Evolutionary conservation across 495 filamentous ascomycete genomes (phyloP), one percentile per base, ranked within the genome.

Genomic region (Terfezia boudieri): DNA sequence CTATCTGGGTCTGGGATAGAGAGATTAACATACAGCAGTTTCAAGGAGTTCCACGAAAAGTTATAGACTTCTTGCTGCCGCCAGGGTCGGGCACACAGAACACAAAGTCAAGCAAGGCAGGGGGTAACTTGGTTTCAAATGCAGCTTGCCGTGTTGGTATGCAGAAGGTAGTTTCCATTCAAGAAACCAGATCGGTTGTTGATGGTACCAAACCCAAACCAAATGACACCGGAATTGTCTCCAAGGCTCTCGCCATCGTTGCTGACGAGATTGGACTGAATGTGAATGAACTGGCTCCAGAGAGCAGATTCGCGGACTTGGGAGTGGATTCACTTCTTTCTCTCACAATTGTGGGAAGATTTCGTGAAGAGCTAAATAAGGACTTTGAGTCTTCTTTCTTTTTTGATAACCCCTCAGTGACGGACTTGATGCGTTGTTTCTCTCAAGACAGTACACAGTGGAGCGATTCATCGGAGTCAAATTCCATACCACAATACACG

Each of bases 201-300:
- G 20, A 20, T 20, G 20, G 4, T 32, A 32, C 26, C 26, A 32
- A 32, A 32, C 26, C 26, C 26, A 32, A 32, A 32, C 26, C 26
- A 32, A 32, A 20, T 20, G 43, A 14, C 43, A 48, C 14, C 20
- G 14, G 14, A 48, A 48, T 16, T n/a, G 8, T 23, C 50, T 26
- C 36, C 8, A 43, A 62, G 41, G 53, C 57, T 11, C 26, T 55
- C 12, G 67, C 69, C 16, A 82, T 77, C 53, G 74, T 87, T 50
- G 75, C 80, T 3, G 69, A 74, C 22, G 83, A 86, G 61, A 82
- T 84, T 66, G 79, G 77, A 20, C 73, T 83, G 11, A 68, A 78
- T 5, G 67, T 79, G 0, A 73, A 79, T 6, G 81, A 84, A 58
- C 71, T 88, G 10, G 68, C 64, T 0, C 72, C 77, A 49, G 70